Percentiles rank a stretch among this genome's conserved stretches.
phyloP scores from a whole-genome alignment of 495 filamentous ascomycete genomes.

The Neurospora sp. region DNA sequence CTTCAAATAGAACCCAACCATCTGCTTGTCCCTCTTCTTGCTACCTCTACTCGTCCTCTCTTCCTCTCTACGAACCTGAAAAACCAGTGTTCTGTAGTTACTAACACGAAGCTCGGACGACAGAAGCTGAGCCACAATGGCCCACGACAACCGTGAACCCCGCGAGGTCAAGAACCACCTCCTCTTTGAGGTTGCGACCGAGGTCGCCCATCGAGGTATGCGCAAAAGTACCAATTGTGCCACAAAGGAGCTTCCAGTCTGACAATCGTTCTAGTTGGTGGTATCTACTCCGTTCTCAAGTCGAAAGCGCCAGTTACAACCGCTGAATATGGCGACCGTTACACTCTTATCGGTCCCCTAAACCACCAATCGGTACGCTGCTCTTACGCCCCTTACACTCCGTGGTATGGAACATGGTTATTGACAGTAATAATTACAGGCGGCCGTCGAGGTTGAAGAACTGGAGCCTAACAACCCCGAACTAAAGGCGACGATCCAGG shows the following conservation, averaged over 20 bases:
- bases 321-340: conserved; percentile 94
- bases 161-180: conserved; percentile 42
- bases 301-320: conserved; percentile 97
- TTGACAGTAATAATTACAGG: conserved; percentile 37
- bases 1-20: neutral
- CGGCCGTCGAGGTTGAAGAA: conserved; percentile 92
- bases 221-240: conserved; percentile 1
- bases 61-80: neutral
- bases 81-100: neutral
- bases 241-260: neutral
- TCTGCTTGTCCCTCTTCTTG: neutral
- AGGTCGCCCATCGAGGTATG: conserved; percentile 89
- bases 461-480: conserved; percentile 73
- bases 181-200: conserved; percentile 91
- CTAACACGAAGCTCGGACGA: neutral
- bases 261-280: conserved; percentile 56
- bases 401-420: neutral
- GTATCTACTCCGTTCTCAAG: conserved; percentile 98
- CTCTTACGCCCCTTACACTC: neutral
- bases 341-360: conserved; percentile 89
- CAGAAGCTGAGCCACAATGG: conserved; percentile 11
- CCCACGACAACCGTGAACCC: conserved; percentile 25
- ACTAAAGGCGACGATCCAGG: conserved; percentile 69
- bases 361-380: conserved; percentile 72
- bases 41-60: neutral